Percentiles rank a stretch among this genome's conserved stretches.
Conservation (phyloP, 164 flowering plant species). For the Annona squamosa region DNA sequence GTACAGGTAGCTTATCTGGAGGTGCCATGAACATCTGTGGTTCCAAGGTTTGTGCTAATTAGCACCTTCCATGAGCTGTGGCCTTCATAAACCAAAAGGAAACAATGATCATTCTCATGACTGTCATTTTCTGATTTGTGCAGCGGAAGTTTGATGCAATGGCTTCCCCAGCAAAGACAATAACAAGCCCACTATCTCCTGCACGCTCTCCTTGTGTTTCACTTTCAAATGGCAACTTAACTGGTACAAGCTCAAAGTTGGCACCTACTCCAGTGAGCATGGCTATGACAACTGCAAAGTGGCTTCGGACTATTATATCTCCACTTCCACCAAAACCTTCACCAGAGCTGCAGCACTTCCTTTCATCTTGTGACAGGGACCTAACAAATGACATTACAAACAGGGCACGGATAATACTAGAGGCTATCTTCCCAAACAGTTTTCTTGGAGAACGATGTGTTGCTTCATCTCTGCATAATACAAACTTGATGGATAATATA, state of each 20-base stretch:
- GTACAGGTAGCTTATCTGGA: constrained; percentile 77
- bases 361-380: constrained; percentile 74
- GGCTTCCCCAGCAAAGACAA: constrained; percentile 69
- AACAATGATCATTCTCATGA: neutral
- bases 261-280: constrained; percentile 88
- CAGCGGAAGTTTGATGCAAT: constrained; percentile 69
- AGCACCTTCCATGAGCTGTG: neutral
- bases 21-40: constrained; percentile 51
- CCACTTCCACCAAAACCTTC: constrained; percentile 89
- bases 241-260: constrained; percentile 38
- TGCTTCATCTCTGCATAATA: constrained; percentile 46
- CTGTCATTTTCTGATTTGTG: constrained; percentile 4
- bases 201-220: constrained; percentile 54
- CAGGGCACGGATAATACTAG: constrained; percentile 78
- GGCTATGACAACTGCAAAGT: constrained; percentile 97
- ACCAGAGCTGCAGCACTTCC: constrained; percentile 50
- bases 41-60: constrained; percentile 45
- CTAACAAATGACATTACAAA: constrained; percentile 61
- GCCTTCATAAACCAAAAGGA: neutral
- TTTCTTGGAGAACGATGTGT: constrained; percentile 50
- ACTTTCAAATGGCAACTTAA: constrained; percentile 34
- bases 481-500: constrained; percentile 75
- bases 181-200: constrained; percentile 70
- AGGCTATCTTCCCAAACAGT: constrained; percentile 87
- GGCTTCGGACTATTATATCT: constrained; percentile 84